Percentiles rank a stretch among this genome's conserved stretches.
Conservation (phyloP, 2,329 filamentous ascomycete species). For the Penicillium verrucosum region DNA sequence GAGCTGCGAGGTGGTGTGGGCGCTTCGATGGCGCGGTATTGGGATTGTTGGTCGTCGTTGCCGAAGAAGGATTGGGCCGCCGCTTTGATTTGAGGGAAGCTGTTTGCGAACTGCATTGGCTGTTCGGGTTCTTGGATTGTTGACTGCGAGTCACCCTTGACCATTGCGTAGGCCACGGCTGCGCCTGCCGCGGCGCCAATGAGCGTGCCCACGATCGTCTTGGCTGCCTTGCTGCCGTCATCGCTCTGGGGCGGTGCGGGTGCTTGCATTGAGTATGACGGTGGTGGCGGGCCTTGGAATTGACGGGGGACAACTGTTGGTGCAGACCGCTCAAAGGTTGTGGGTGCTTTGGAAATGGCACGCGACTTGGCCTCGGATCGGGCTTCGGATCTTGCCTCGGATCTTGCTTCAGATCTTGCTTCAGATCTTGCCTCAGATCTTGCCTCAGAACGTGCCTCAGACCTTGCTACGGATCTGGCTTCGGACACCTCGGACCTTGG, state of each 20-base stretch:
- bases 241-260: conserved; percentile 30
- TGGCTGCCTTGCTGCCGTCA: conserved; percentile 50
- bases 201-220: conserved; percentile 69
- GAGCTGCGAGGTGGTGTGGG: conserved; percentile 25
- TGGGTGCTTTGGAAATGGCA: conserved; percentile 28
- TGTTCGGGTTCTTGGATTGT: conserved; percentile 20
- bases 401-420: not conserved
- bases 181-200: conserved; percentile 76
- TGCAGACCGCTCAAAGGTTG: conserved; percentile 21
- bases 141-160: conserved; percentile 53
- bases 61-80: conserved; percentile 20
- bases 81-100: conserved; percentile 24
- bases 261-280: conserved; percentile 26
- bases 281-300: conserved; percentile 20
- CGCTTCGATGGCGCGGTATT: conserved; percentile 35
- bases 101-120: conserved; percentile 24
- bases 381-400: not conserved
- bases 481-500: conserved; percentile 24
- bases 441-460: not conserved
- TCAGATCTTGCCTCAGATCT: not conserved
- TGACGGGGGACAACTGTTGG: conserved; percentile 24
- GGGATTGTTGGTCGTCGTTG: conserved; percentile 1
- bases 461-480: not conserved
- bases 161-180: conserved; percentile 71
- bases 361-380: conserved; percentile 18